Conservation (phyloP, 73 alveolate genomes). For the Paramecium caudatum region DNA sequence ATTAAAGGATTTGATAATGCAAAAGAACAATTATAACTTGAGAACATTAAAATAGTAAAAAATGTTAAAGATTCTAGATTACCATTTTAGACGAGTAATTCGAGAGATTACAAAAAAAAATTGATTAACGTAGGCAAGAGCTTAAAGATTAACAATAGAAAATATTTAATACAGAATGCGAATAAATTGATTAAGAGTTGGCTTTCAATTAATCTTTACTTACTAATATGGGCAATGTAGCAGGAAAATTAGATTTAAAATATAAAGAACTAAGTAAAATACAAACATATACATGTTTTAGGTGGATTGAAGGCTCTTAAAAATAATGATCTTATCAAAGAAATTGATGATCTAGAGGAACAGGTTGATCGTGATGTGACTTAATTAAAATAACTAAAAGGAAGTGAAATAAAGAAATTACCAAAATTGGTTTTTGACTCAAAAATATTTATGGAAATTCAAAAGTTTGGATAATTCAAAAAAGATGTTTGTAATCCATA, state of each 20-base stretch:
- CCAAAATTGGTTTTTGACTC: slow-evolving; percentile 40
- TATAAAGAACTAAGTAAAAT: not conserved
- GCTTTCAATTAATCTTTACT: slow-evolving; percentile 37
- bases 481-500: slow-evolving; percentile 68
- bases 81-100: slow-evolving; percentile 45
- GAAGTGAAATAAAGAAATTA: not conserved
- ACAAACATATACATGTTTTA: not conserved
- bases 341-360: slow-evolving; percentile 55
- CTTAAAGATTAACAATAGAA: not conserved
- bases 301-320: slow-evolving; percentile 16
- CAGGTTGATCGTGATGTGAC: slow-evolving; percentile 62
- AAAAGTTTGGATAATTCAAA: slow-evolving; percentile 45
- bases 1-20: slow-evolving; percentile 18
- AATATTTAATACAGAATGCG: slow-evolving; percentile 36
- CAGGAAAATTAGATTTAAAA: not conserved
- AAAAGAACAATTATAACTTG: not conserved
- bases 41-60: not conserved
- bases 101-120: not conserved
- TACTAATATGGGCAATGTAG: not conserved
- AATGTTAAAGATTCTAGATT: not conserved
- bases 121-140: slow-evolving; percentile 25
- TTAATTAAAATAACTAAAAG: not conserved
- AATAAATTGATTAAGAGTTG: slow-evolving; percentile 1
- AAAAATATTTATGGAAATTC: not conserved
- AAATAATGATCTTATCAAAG: not conserved